These are phyloP conservation scores for Paramecium sonneborni DNA, from an alignment of 73 alveolate species.

Conservation along the genomic window DNA sequence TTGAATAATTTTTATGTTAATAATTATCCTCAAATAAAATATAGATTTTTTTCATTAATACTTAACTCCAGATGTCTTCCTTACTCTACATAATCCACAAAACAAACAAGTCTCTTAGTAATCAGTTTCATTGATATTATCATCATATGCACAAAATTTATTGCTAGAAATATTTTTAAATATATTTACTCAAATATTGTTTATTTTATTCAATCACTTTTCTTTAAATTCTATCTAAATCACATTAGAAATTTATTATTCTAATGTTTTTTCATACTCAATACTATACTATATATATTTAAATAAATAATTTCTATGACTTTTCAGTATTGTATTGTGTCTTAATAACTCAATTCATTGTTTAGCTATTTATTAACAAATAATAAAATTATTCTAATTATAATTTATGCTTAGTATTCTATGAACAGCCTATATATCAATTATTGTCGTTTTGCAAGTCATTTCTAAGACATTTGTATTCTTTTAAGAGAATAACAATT, in stretches of 20 bases:
- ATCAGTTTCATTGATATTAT: background rate
- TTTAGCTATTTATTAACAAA: constrained; percentile 60
- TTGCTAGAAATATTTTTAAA: background rate
- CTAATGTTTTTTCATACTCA: constrained; percentile 47
- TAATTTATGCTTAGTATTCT: constrained; percentile 51
- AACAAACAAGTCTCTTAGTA: background rate
- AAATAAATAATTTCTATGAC: constrained; percentile 56
- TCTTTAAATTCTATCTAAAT: constrained; percentile 45
- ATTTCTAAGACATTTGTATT: constrained; percentile 30
- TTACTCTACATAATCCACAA: constrained; percentile 15
- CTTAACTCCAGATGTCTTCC: background rate
- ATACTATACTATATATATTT: background rate
- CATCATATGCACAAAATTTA: constrained; percentile 28
- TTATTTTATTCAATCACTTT: constrained; percentile 34
- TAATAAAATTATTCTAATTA: constrained; percentile 54
- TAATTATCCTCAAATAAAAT: background rate
- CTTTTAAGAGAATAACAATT: constrained; percentile 34
- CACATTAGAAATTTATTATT: constrained; percentile 28
- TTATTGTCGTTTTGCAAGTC: constrained; percentile 59
- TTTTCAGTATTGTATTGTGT: constrained; percentile 28
- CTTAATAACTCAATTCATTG: constrained; percentile 42
- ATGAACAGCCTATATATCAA: constrained; percentile 40
- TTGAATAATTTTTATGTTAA: background rate
- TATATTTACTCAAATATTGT: background rate
- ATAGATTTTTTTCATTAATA: background rate